Conservation (phyloP, 2,329 filamentous ascomycete genomes). For the Sporothrix pseudoabietina region DNA sequence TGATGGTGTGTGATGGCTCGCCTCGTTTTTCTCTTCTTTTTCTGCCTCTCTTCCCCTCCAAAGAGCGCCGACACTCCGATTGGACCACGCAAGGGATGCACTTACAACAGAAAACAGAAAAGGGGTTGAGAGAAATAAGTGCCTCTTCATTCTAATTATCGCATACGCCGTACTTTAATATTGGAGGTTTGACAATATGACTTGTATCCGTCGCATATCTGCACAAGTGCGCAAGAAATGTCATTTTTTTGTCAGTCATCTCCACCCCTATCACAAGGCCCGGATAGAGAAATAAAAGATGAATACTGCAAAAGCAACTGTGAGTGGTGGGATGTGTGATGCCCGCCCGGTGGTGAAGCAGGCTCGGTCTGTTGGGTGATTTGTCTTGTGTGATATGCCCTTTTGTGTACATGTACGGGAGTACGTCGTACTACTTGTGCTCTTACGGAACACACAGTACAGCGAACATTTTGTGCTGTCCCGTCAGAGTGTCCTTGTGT, state of each 20-base stretch:
- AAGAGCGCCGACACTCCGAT: slow-evolving; percentile 10
- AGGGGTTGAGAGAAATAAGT: not conserved
- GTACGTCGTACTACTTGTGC: not conserved
- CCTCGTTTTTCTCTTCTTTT: slow-evolving; percentile 22
- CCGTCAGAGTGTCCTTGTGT: not conserved
- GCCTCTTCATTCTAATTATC: not conserved
- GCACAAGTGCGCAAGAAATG: not conserved
- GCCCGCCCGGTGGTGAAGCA: not conserved
- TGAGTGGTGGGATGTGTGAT: not conserved
- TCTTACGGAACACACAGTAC: too few relatives aligned
- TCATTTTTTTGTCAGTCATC: slow-evolving; percentile 2
- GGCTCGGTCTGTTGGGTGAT: slow-evolving; percentile 14
- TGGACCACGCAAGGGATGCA: slow-evolving; percentile 22
- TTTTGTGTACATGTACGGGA: not conserved
- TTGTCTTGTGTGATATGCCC: not conserved
- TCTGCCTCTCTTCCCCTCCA: not conserved
- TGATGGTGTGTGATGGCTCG: slow-evolving; percentile 4
- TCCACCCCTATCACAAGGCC: not conserved
- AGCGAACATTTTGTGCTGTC: not conserved
- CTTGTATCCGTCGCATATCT: not conserved
- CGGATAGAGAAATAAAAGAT: slow-evolving; percentile 2
- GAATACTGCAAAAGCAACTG: not conserved
- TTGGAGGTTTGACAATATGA: not conserved
- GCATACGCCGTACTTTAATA: not conserved
- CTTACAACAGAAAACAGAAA: not conserved